Evolutionary conservation across 1,284 basidiomycete genomes (phyloP), one percentile per base, ranked within the genome.

Genomic region (Agroathelia rolfsii): DNA sequence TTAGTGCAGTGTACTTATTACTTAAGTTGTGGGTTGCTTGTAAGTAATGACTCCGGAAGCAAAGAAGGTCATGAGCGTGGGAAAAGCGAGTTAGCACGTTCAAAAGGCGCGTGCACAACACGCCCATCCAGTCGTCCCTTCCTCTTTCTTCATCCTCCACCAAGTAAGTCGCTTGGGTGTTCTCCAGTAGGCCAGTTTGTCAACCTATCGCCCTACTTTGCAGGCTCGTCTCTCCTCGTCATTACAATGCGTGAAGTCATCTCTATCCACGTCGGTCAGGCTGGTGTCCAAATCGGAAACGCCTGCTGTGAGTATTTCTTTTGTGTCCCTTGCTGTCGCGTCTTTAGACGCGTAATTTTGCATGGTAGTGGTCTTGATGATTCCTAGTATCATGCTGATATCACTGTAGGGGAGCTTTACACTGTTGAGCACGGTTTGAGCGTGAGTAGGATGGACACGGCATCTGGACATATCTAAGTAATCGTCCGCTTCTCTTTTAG

Each of bases 391-490:
- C 19, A 21, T 28, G 21, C 14, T n/a, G 2, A 12, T 28, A 14
- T 6, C 24, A 14, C n/a, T 4, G 40, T 46, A 76, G 74, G 72
- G 74, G 73, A 76, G 55, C 61, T 76, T 52, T 84, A 98, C 69
- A 94, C 90, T 46, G 76, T 93, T 52, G 94, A 98, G 61, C 95
- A 98, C 60, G 93, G 93, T 47, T 69, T 98, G 44, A 89, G 80
- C 59, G 89, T 92, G 59, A 58, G 75, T 75, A 21, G 31, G 20
- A 30, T 23, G 24, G 7, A 13, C 25, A 33, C 24, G 24, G 36
- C 35, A 13, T 35, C 34, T 29, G 16, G 11, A 11, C 31, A 19
- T 17, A 22, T 21, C 29, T 30, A 30, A 17, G 31, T 47, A 38
- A 51, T 50, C 34, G 35, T 31, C n/a, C n/a, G n/a, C n/a, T n/a